Percentiles rank a stretch among this genome's conserved stretches.
Evolutionary conservation across 306 rosid genomes (phyloP).

Genomic region (Dalbergia cultrata): DNA sequence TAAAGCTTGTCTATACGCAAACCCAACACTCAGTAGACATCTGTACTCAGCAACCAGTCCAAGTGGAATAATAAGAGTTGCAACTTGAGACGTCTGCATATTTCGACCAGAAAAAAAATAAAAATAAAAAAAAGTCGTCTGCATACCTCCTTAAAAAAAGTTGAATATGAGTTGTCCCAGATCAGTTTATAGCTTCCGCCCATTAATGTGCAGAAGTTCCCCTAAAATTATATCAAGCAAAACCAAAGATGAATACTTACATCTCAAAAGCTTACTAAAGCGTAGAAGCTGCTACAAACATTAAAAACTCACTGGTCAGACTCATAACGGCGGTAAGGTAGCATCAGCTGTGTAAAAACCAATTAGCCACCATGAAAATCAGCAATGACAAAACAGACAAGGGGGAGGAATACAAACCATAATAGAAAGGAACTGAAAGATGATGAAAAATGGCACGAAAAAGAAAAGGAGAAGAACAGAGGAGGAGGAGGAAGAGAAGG

Average conservation of each 20-base stretch:
- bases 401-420: background rate
- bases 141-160: constrained; percentile 86
- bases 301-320: constrained; percentile 86
- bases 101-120: no score
- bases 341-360: constrained; percentile 71
- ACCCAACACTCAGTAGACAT: background rate
- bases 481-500: no score
- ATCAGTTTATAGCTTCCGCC: constrained; percentile 88
- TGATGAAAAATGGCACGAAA: background rate
- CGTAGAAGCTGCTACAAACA: constrained; percentile 27
- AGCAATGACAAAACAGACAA: constrained; percentile 33
- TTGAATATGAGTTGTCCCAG: constrained; percentile 95
- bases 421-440: constrained; percentile 5
- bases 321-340: constrained; percentile 86
- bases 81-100: constrained; percentile 39
- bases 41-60: constrained; percentile 24
- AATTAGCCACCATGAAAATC: constrained; percentile 40
- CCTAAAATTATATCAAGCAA: constrained; percentile 59
- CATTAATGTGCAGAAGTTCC: constrained; percentile 91
- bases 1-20: background rate
- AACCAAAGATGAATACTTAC: constrained; percentile 26
- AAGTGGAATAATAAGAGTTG: constrained; percentile 11
- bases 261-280: constrained; percentile 39
- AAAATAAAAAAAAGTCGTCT: no score
- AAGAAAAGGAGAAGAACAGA: no score